Evolutionary conservation across 805 yeast genomes (phyloP).

Genomic region (Blastobotrys peoriensis): DNA sequence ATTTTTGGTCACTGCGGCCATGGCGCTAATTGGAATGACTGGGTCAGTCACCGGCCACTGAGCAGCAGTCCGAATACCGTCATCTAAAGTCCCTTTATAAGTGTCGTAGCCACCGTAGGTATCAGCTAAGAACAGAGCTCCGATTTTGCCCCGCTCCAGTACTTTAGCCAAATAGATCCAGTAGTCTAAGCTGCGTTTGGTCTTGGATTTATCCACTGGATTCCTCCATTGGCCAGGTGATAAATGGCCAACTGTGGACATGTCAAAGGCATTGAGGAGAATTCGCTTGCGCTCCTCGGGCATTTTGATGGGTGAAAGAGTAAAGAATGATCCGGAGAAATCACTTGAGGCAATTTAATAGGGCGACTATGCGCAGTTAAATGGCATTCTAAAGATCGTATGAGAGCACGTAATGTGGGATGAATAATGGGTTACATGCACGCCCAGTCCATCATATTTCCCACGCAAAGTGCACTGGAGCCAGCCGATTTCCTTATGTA

Average conservation of each 20-base stretch:
- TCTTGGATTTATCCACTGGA: conserved; percentile 31
- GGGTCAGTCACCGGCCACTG: conserved; percentile 38
- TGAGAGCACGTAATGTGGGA: too few species aligned
- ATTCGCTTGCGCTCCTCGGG: conserved; percentile 19
- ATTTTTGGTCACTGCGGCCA: conserved; percentile 38
- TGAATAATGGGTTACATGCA: too few species aligned
- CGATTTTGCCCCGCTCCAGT: conserved; percentile 35
- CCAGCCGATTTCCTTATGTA: too few species aligned
- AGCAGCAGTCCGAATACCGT: conserved; percentile 27
- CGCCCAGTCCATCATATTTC: too few species aligned
- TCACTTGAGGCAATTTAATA: too few species aligned
- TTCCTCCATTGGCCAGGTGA: conserved; percentile 34
- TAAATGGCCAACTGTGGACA: conserved; percentile 26
- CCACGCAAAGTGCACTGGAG: too few species aligned
- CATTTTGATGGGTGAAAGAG: background rate
- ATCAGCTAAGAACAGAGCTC: conserved; percentile 37
- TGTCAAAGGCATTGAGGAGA: conserved; percentile 34
- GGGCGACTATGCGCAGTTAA: too few species aligned
- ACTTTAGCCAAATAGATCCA: conserved; percentile 35
- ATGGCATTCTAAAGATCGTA: too few species aligned
- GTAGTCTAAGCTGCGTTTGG: conserved; percentile 27
- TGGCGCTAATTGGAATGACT: conserved; percentile 34
- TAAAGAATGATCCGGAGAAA: too few species aligned
- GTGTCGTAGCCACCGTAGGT: conserved; percentile 37
- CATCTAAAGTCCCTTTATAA: conserved; percentile 36